Evolutionary conservation across 345 rosid species (phyloP).

Genomic region (Gossypium sturtianum): DNA sequence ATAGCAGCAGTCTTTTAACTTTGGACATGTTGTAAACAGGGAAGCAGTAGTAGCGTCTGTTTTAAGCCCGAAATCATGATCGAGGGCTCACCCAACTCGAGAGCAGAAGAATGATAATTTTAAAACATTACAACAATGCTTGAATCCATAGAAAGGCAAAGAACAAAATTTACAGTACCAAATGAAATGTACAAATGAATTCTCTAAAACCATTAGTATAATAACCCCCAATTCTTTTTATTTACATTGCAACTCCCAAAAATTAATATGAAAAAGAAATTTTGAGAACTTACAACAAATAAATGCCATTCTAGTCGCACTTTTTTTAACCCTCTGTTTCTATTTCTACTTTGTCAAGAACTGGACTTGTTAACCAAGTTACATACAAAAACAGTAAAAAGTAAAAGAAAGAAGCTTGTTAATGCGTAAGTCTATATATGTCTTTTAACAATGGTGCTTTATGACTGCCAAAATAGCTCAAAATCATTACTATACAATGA

Average conservation of each 20-base stretch:
- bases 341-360: constrained; percentile 29
- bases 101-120: no score
- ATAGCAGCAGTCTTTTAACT: no score
- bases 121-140: no score
- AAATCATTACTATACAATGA: constrained; percentile 85
- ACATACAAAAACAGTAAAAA: constrained; percentile 14
- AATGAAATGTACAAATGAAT: not conserved
- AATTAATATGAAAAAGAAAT: not conserved
- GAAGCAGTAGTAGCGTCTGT: no score
- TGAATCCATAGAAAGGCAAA: no score
- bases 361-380: constrained; percentile 19
- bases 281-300: constrained; percentile 16
- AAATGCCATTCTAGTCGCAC: constrained; percentile 19
- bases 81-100: no score
- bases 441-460: constrained; percentile 24
- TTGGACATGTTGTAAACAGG: no score
- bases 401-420: constrained; percentile 11
- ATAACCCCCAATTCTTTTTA: constrained; percentile 9
- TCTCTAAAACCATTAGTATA: not conserved
- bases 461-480: constrained; percentile 95
- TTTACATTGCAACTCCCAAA: constrained; percentile 20
- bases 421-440: constrained; percentile 10
- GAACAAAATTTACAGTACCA: no score
- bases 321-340: constrained; percentile 3
- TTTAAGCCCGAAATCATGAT: no score